These are phyloP conservation scores for Thelephora terrestris DNA, from an alignment of 1,284 basidiomycete species.

Conservation along the genomic window DNA sequence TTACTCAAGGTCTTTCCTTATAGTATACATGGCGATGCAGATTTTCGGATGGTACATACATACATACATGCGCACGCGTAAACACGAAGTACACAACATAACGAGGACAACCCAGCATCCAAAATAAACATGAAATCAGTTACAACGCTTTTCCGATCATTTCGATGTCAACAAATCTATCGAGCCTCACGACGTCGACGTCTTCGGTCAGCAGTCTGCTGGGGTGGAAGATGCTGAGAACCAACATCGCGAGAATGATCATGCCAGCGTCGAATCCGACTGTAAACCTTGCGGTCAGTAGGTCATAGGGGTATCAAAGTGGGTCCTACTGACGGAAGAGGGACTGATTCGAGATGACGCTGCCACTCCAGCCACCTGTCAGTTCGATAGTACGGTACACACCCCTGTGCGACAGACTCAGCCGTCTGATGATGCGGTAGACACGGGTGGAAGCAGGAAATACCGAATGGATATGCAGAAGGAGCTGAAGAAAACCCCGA, in stretches of 20 bases:
- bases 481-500: constrained; percentile 23
- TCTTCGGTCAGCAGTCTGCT: constrained; percentile 27
- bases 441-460: not conserved
- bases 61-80: too few species aligned
- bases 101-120: too few species aligned
- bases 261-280: constrained; percentile 50
- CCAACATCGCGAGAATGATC: constrained; percentile 42
- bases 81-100: too few species aligned
- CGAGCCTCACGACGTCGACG: too few species aligned
- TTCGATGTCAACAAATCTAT: too few species aligned
- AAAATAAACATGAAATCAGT: too few species aligned
- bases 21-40: too few species aligned
- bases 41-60: too few species aligned
- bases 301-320: not conserved
- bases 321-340: constrained; percentile 36
- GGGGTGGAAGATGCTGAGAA: constrained; percentile 45
- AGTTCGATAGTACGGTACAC: constrained; percentile 42
- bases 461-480: constrained; percentile 28
- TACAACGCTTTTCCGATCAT: too few species aligned
- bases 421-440: not conserved
- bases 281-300: constrained; percentile 10
- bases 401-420: constrained; percentile 18
- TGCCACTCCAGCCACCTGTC: constrained; percentile 38
- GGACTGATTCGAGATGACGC: constrained; percentile 37
- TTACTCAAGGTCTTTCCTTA: too few species aligned